These are phyloP conservation scores for Cornus suecica DNA, from an alignment of 148 eudicot genomes.

Conservation along the genomic window DNA sequence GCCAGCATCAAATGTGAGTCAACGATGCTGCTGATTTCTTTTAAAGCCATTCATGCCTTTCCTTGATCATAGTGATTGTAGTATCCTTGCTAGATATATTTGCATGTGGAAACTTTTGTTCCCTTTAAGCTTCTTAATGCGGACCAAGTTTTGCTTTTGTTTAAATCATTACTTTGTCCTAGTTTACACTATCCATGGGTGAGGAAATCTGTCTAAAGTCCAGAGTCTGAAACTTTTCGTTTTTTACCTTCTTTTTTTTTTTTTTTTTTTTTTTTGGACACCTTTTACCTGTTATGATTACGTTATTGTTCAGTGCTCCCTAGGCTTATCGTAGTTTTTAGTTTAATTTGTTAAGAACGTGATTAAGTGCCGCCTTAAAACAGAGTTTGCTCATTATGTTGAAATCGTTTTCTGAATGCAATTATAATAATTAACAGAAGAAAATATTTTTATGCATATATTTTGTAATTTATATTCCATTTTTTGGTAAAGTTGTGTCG, in stretches of 20 bases:
- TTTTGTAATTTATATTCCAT: too few relatives aligned
- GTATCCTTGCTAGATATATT: constrained; percentile 32
- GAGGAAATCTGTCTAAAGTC: background rate
- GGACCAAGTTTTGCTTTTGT: constrained; percentile 16
- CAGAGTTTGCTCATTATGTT: background rate
- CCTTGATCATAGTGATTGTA: constrained; percentile 13
- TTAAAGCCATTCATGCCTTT: constrained; percentile 10
- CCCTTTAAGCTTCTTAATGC: constrained; percentile 11
- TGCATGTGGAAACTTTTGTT: constrained; percentile 12
- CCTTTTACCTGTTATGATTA: background rate
- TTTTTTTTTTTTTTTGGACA: too few relatives aligned
- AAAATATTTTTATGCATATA: too few relatives aligned
- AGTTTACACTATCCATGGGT: background rate
- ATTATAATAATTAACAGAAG: too few relatives aligned
- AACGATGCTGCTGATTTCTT: constrained; percentile 9
- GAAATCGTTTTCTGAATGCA: too few relatives aligned
- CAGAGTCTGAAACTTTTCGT: background rate
- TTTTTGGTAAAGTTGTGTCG: background rate
- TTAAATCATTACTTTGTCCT: background rate
- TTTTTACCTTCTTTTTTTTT: background rate
- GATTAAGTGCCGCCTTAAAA: background rate
- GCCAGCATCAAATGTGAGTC: constrained; percentile 24
- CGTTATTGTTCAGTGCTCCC: background rate
- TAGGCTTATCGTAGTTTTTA: background rate
- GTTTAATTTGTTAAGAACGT: background rate